These are phyloP conservation scores for Tephrocybe sp. DNA, from an alignment of 768 basidiomycete genomes.

Conservation along the genomic window DNA sequence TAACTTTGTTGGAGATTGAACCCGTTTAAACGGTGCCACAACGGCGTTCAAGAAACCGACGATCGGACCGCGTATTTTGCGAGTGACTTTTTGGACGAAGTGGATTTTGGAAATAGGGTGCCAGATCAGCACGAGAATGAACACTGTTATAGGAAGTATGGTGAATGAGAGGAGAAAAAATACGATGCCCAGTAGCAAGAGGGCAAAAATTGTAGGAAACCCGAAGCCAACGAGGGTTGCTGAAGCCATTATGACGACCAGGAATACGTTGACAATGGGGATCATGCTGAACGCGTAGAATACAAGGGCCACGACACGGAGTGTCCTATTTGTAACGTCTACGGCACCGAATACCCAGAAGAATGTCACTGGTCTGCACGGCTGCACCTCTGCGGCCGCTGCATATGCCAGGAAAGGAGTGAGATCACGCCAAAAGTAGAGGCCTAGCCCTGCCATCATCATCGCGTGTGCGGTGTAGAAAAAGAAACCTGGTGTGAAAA, in stretches of 20 bases:
- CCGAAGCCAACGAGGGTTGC: background rate
- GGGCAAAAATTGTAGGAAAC: background rate
- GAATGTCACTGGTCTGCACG: conserved; percentile 4
- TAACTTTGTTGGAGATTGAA: no score
- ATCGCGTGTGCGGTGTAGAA: background rate
- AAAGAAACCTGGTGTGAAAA: background rate
- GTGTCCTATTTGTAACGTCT: background rate
- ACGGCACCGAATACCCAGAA: conserved; percentile 3
- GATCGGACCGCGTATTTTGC: no score
- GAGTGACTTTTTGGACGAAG: no score
- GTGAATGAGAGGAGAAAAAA: no score
- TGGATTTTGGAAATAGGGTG: no score
- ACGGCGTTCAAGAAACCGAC: no score
- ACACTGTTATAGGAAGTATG: no score
- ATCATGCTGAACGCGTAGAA: conserved; percentile 2
- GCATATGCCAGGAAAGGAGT: background rate
- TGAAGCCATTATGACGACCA: background rate
- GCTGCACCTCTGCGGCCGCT: background rate
- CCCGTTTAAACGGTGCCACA: no score
- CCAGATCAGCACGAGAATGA: no score
- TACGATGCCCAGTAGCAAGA: background rate
- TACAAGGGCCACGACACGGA: conserved; percentile 2
- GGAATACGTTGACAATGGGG: conserved; percentile 1
- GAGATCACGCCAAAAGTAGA: conserved; percentile 7
- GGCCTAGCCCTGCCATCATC: conserved; percentile 6